Conservation (phyloP, 2,329 filamentous ascomycete species). For the Cadophora sp. region DNA sequence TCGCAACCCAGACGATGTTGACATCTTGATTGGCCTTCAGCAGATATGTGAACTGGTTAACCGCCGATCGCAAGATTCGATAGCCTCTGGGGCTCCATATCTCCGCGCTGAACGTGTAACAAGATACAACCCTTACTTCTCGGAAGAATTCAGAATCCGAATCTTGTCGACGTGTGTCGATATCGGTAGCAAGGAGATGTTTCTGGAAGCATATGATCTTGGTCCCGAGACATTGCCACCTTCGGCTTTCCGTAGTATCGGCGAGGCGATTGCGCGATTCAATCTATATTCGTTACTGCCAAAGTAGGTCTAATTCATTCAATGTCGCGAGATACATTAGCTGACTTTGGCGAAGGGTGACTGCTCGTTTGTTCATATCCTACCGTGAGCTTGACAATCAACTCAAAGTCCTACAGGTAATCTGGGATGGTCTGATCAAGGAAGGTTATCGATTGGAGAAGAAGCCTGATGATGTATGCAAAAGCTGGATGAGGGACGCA, state of each 20-base stretch:
- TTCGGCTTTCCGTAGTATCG: neutral
- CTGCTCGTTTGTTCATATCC: no score
- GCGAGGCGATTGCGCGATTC: neutral
- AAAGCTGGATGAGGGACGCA: no score
- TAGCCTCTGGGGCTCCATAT: no score
- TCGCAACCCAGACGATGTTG: neutral
- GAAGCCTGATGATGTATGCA: no score
- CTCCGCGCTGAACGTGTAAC: no score
- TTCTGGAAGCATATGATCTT: neutral
- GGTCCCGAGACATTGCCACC: neutral
- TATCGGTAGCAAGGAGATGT: neutral
- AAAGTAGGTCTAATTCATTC: neutral
- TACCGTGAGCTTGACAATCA: no score
- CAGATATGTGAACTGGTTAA: neutral
- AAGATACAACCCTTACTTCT: neutral
- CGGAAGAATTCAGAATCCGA: neutral
- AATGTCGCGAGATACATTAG: neutral
- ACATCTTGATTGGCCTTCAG: neutral
- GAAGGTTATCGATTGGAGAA: no score
- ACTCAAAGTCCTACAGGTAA: no score
- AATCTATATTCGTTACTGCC: neutral
- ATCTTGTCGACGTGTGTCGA: neutral
- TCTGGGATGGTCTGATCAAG: no score
- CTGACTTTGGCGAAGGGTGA: neutral
- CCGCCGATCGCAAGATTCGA: neutral